These are phyloP conservation scores for Yarrowia keelungensis DNA, from an alignment of 805 yeast species.

Conservation along the genomic window DNA sequence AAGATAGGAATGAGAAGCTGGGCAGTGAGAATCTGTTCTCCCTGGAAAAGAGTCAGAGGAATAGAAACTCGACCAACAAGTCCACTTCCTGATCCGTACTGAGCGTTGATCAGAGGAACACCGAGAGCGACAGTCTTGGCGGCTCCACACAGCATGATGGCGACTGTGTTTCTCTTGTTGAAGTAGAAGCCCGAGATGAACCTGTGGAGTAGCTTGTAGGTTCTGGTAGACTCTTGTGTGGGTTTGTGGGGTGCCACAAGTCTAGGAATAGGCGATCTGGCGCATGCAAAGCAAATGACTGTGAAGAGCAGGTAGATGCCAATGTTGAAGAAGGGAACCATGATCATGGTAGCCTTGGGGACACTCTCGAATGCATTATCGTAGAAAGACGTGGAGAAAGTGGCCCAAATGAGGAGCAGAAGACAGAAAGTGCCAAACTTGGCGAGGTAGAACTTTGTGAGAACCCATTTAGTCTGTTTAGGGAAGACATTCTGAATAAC, in stretches of 20 bases:
- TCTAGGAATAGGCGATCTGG: conserved; percentile 53
- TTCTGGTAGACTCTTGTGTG: conserved; percentile 52
- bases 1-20: conserved; percentile 70
- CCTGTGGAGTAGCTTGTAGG: conserved; percentile 56
- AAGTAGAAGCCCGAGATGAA: conserved; percentile 71
- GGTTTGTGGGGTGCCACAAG: conserved; percentile 52
- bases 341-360: conserved; percentile 70
- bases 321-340: conserved; percentile 81
- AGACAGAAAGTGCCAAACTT: conserved; percentile 85
- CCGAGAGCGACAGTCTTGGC: conserved; percentile 95
- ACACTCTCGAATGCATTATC: conserved; percentile 79
- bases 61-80: conserved; percentile 69
- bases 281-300: conserved; percentile 60
- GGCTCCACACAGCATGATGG: conserved; percentile 86
- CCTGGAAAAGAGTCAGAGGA: conserved; percentile 84
- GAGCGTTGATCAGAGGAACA: conserved; percentile 79
- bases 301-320: conserved; percentile 84
- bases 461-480: conserved; percentile 64
- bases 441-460: conserved; percentile 63
- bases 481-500: conserved; percentile 75
- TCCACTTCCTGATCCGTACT: conserved; percentile 69
- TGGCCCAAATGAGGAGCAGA: conserved; percentile 74
- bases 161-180: conserved; percentile 71
- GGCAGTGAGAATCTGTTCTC: conserved; percentile 85
- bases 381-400: conserved; percentile 86